phyloP scores from a whole-genome alignment of 2,329 filamentous ascomycete species.

The Ophiocordyceps camponoti-leonardi region DNA sequence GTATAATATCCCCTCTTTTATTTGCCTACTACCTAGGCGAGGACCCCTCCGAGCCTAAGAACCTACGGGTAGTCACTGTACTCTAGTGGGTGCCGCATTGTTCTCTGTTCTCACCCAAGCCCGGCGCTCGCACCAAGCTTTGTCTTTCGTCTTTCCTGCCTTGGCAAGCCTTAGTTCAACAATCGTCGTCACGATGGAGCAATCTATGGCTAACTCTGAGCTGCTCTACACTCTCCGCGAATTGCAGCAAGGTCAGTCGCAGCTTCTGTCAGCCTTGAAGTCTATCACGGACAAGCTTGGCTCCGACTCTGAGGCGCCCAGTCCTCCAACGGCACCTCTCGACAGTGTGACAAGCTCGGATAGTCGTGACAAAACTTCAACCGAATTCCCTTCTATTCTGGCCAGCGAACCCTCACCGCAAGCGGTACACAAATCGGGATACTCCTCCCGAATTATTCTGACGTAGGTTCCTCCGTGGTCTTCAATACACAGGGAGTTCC shows the following conservation, averaged over 20 bases:
- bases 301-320: slow-evolving; percentile 3
- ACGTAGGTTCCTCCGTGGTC: slow-evolving; percentile 22
- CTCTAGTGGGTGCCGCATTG: too few relatives aligned
- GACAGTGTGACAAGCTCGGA: neutral
- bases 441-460: slow-evolving; percentile 23
- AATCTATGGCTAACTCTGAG: slow-evolving; percentile 6
- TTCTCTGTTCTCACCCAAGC: too few relatives aligned
- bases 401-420: neutral
- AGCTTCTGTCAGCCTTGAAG: slow-evolving; percentile 22
- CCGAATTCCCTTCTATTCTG: neutral
- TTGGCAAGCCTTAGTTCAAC: neutral
- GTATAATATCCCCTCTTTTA: too few relatives aligned
- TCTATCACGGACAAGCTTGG: slow-evolving; percentile 16
- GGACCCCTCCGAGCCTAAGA: too few relatives aligned
- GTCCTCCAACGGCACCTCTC: slow-evolving; percentile 1
- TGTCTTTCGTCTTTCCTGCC: too few relatives aligned
- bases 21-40: too few relatives aligned
- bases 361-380: neutral
- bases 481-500: neutral
- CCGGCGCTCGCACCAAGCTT: too few relatives aligned
- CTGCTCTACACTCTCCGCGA: slow-evolving; percentile 17
- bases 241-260: slow-evolving; percentile 23
- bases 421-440: neutral
- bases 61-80: too few relatives aligned
- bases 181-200: slow-evolving; percentile 7